These are phyloP conservation scores for Cocos nucifera DNA, from an alignment of 176 grass and related monocot genomes.

Conservation along the genomic window DNA sequence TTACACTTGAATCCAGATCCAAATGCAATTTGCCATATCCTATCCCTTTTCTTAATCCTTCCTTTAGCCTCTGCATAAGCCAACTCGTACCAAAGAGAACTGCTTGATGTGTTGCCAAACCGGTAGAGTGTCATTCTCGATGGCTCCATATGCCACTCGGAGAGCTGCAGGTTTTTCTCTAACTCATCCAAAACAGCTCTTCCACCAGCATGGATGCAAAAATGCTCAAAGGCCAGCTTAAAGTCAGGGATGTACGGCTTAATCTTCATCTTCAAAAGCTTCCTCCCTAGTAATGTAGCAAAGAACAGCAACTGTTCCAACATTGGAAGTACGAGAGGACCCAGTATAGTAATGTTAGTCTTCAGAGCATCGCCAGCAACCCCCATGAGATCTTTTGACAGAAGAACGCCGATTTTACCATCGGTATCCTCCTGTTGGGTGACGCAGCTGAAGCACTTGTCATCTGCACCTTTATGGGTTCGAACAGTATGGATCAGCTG, in stretches of 20 bases:
- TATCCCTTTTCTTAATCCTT: conserved; percentile 25
- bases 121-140: conserved; percentile 31
- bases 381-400: conserved; percentile 8
- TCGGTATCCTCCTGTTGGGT: conserved; percentile 1
- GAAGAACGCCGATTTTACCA: not conserved
- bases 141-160: conserved; percentile 25
- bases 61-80: conserved; percentile 26
- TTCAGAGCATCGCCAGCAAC: conserved; percentile 7
- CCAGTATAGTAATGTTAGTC: conserved; percentile 8
- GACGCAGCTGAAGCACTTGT: conserved; percentile 8
- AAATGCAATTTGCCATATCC: conserved; percentile 31
- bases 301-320: conserved; percentile 8
- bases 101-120: conserved; percentile 36
- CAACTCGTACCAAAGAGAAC: conserved; percentile 37
- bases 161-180: conserved; percentile 29
- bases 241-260: conserved; percentile 36
- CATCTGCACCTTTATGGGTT: conserved; percentile 7
- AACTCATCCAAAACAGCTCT: conserved; percentile 30
- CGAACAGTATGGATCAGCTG: conserved; percentile 1
- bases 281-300: not conserved
- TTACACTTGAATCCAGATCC: conserved; percentile 40
- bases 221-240: conserved; percentile 37
- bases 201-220: conserved; percentile 33
- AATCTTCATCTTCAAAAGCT: conserved; percentile 8
- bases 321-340: not conserved